Base-by-base conservation (phyloP, 257 asterid genomes). In the Ophiorrhiza pumila region DNA sequence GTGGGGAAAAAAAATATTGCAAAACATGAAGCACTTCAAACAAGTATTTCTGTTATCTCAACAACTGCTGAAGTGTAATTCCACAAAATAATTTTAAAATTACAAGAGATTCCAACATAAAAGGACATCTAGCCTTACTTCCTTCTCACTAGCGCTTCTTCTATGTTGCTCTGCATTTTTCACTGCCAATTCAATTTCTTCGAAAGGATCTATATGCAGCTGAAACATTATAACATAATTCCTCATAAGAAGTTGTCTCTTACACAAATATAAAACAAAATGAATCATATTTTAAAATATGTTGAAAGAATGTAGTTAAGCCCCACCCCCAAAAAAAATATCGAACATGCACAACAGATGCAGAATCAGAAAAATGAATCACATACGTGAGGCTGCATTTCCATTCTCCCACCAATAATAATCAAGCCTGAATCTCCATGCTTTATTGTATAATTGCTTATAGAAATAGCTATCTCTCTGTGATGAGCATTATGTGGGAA, bases 401-500 rank as follows among this genome's bases (percentile, higher is more conserved):
- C 99, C 99, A 95, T 90, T 79, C 99, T 89, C 60, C 98, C 99
- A 64, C 97, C 99, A 78, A 95, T 83, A 84, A 95, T 85, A 37
- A 95, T 78, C 90, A 95, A 86, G 74, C 98, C 99, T 34, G 97
- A 71, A 85, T 92, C 97, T 72, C 98, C 98, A 55, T 92, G 98
- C 84, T 80, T 92, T 72, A 95, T 68, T n/a, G 99, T 95, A 77
- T 88, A 95, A 80, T 95, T 95, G 81, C 89, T 92, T 78, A 95
- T 71, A 25, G 97, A 87, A 82, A 95, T 89, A 35, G 94, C 87
- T 73, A 95, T 77, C 90, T 95, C 99, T 80, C 94, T 88, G 73
- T 90, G 97, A 88, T 89, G 97, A 81, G 99, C 98, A 80, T 87
- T 90, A 71, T 95, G 99, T 32, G 99, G 98, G 80, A 95, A 95